Base-by-base conservation (phyloP, 2,329 filamentous ascomycete species). In the Diaporthe capsici region DNA sequence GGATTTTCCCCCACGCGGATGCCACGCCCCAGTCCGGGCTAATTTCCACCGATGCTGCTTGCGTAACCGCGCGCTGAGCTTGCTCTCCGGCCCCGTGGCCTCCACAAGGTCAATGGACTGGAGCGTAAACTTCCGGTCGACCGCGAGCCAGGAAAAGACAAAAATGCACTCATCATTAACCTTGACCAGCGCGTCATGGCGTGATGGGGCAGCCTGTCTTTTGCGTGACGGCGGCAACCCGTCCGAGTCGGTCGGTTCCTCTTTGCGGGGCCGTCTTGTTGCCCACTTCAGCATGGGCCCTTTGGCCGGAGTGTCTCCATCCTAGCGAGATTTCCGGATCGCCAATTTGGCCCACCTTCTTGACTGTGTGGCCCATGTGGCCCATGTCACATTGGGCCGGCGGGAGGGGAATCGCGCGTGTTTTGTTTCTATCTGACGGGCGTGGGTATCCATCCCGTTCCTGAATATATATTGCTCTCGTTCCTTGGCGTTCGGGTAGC, bases 291-390 rank as follows among this genome's bases (percentile, higher is more conserved):
- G 65, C 49, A 25, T 8, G 49, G 39, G 22, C 49, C 34, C 51
- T 39, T 39, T 39, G n/a, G 47, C 31, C 65, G 65, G 65, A 55
- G 34, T 70, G 65, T 70, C 49, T 70, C 65, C 65, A 70, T 70
- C 49, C 49, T 70, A 70, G 65, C 49, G 65, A 70, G 65, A 70
- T 70, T 55, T 70, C 65, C 65, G 65, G 65, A 55, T 55, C 65
- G 47, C 47, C 65, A 70, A 55, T 12, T 13, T 42, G 65, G 65
- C 65, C 65, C 65, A 49, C 65, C 42, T 55, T 37, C 44, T 9
- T 34, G 25, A 34, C 42, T 42, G 34, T 65, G 42, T 49, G 61
- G 65, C 34, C 65, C 65, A 68, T 39, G 47, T 51, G 49, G 34
- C 49, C 65, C 47, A 67, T 55, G 65, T 70, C 47, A 22, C 49